Evolutionary conservation across 345 rosid genomes (phyloP).

Genomic region (Eucalyptus curtisii): DNA sequence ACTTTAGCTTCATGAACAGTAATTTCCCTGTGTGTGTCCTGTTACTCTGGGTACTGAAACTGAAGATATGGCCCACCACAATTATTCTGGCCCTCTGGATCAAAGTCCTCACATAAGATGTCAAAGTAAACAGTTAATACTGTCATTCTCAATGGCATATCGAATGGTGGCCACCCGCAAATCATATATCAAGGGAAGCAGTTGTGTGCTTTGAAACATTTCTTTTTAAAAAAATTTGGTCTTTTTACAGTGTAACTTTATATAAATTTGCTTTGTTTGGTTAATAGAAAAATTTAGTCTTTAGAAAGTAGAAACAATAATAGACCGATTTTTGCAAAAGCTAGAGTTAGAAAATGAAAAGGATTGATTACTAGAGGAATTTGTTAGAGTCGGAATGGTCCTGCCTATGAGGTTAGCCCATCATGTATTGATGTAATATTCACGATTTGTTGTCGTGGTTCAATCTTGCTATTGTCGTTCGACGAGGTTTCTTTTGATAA

Average conservation of each 20-base stretch:
- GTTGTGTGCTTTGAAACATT: not conserved
- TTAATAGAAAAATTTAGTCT: not conserved
- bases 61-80: not conserved
- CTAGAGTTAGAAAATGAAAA: not conserved
- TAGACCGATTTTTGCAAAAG: not conserved
- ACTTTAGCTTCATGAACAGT: not conserved
- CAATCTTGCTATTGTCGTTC: not conserved
- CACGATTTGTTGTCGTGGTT: not conserved
- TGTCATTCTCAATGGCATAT: not conserved
- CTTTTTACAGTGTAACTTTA: not conserved
- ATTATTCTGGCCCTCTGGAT: not conserved
- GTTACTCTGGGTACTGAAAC: not conserved
- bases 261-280: not conserved
- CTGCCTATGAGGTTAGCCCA: not conserved
- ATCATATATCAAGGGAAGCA: not conserved
- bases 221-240: not conserved
- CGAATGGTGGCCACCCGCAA: not conserved
- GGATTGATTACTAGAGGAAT: not conserved
- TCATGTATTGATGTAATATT: not conserved
- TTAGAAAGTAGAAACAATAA: not conserved
- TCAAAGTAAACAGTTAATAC: not conserved
- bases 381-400: not conserved
- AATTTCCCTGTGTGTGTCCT: not conserved
- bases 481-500: not conserved
- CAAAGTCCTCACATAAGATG: not conserved